Base-by-base conservation (phyloP, 345 rosid species). In the Isatis tinctoria region DNA sequence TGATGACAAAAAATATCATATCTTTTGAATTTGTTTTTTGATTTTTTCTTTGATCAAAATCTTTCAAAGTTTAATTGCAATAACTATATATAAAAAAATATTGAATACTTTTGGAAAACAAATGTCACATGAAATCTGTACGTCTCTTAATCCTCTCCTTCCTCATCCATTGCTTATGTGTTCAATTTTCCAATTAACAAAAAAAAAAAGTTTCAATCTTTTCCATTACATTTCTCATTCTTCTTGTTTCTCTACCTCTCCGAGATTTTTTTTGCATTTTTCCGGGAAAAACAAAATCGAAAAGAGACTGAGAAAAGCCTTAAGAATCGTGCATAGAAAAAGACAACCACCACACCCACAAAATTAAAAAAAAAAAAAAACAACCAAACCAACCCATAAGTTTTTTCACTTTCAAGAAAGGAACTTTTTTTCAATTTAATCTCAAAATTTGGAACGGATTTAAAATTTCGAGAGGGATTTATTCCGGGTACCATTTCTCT, bases 71-170 rank as follows among this genome's bases (percentile, higher is more conserved):
- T 63, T 61, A 35, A 18, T 53, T 4, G 4, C n/a, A n/a, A n/a
- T n/a, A 41, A 49, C 68, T 65, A 6, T n/a, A 26, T 30, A 59
- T 35, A 24, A 61, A n/a, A n/a, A n/a, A n/a, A 24, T n/a, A 27
- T 12, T 13, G 33, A 30, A n/a, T 30, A 7, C 39, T 17, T 43
- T 16, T 24, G 70, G 20, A 40, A 36, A 57, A 40, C 64, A 51
- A 36, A 32, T 60, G 72, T 68, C 79, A 60, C 63, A 68, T 75
- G 74, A 67, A 68, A 75, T 68, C 74, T 60, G 74, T 51, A 75
- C 68, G 79, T 51, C 67, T 74, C 74, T 60, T 43, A 67, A 68
- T 60, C 53, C 61, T 68, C 74, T 54, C 74, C 8, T 57, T 32
- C 72, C 67, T 58, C 67, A 66, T 58, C 72, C 72, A 12, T 47